Conservation (phyloP, 2,329 filamentous ascomycete genomes). For the Anthostomella pinea region DNA sequence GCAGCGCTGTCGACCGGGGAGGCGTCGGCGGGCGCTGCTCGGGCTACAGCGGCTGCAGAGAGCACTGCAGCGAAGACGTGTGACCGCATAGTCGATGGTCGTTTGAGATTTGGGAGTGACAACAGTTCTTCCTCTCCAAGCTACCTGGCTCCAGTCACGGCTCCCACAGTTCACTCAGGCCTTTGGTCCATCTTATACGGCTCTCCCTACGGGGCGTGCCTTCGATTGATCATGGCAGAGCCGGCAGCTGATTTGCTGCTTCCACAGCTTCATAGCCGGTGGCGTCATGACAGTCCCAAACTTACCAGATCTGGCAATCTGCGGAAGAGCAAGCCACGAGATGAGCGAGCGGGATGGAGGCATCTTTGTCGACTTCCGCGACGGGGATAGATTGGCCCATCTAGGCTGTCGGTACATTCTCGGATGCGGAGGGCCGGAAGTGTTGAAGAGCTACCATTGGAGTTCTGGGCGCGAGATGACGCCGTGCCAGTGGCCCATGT, state of each 20-base stretch:
- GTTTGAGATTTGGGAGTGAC: background rate
- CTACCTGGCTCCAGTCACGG: background rate
- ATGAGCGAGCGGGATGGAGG: conserved; percentile 14
- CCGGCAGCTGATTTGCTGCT: conserved; percentile 16
- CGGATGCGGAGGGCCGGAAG: conserved; percentile 10
- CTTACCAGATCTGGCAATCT: conserved; percentile 25
- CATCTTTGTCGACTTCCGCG: conserved; percentile 19
- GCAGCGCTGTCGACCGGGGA: conserved; percentile 1
- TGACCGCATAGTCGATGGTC: conserved; percentile 20
- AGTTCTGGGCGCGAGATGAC: no score
- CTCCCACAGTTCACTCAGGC: background rate
- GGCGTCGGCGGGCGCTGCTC: conserved; percentile 9
- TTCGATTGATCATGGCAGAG: conserved; percentile 4
- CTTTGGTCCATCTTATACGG: background rate
- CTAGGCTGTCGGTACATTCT: conserved; percentile 23
- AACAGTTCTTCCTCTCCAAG: background rate
- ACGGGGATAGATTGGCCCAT: conserved; percentile 23
- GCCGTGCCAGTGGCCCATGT: conserved; percentile 3
- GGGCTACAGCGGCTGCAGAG: conserved; percentile 16
- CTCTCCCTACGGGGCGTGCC: background rate
- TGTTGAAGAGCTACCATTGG: conserved; percentile 16
- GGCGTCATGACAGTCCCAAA: conserved; percentile 11
- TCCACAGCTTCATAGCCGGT: conserved; percentile 6
- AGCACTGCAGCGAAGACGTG: conserved; percentile 15
- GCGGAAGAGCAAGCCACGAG: conserved; percentile 28